These are phyloP conservation scores for Osmanthus fragrans DNA, from an alignment of 257 asterid species.

Conservation along the genomic window DNA sequence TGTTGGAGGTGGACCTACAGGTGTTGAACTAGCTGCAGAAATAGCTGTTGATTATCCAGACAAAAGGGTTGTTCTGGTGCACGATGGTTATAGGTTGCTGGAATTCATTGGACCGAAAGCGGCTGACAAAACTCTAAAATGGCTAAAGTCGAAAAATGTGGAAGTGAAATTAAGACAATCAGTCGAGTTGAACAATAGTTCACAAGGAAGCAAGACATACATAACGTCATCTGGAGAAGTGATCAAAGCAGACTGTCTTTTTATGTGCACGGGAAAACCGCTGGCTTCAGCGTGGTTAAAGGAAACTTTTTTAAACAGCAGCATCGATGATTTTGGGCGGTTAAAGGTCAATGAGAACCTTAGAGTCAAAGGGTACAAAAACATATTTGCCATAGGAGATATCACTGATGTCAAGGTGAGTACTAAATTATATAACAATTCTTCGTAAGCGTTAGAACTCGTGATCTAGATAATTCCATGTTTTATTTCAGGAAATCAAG, in stretches of 20 bases:
- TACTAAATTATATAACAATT: background rate
- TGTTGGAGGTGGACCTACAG: slow-evolving; percentile 80
- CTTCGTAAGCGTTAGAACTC: background rate
- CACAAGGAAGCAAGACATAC: slow-evolving; percentile 45
- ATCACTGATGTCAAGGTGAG: slow-evolving; percentile 71
- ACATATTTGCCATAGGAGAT: slow-evolving; percentile 77
- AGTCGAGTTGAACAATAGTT: slow-evolving; percentile 40
- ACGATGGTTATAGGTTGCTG: slow-evolving; percentile 65
- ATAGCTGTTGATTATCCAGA: slow-evolving; percentile 69
- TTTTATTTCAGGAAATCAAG: slow-evolving; percentile 56
- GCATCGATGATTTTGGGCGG: slow-evolving; percentile 54
- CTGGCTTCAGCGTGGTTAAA: slow-evolving; percentile 64
- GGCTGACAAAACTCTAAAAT: slow-evolving; percentile 57
- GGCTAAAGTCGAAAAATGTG: slow-evolving; percentile 67
- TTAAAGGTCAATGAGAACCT: slow-evolving; percentile 73
- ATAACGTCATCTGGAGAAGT: slow-evolving; percentile 62
- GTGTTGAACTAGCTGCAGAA: slow-evolving; percentile 92
- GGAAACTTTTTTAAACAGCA: slow-evolving; percentile 51
- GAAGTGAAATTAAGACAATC: slow-evolving; percentile 66
- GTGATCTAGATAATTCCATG: background rate
- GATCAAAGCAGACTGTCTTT: slow-evolving; percentile 57
- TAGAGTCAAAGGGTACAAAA: slow-evolving; percentile 64
- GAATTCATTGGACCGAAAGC: slow-evolving; percentile 87
- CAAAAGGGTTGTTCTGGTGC: slow-evolving; percentile 63
- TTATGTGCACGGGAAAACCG: slow-evolving; percentile 78